Conservation (phyloP, 73 alveolate species). For the Stentor roeselii region DNA sequence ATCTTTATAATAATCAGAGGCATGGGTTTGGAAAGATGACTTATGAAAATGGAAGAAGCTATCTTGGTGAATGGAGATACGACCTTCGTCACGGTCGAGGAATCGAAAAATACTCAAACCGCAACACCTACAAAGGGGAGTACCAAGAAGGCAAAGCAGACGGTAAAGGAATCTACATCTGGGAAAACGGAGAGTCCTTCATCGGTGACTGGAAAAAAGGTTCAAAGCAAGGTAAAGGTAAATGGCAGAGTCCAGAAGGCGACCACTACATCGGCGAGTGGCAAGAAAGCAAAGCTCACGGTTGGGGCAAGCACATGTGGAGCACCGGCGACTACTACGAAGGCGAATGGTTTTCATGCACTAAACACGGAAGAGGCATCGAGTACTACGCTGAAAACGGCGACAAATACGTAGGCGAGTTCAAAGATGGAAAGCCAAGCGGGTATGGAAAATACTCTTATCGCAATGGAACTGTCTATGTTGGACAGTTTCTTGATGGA, state of each 20-base stretch:
- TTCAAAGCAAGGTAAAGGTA: constrained; percentile 55
- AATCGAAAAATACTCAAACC: constrained; percentile 61
- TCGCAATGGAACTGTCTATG: constrained; percentile 31
- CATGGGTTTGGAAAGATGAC: constrained; percentile 73
- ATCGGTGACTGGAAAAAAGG: constrained; percentile 68
- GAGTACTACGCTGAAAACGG: constrained; percentile 63
- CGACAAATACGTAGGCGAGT: constrained; percentile 68
- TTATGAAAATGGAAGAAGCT: constrained; percentile 70
- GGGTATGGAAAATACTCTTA: constrained; percentile 71
- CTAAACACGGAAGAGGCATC: constrained; percentile 53
- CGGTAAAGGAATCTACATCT: constrained; percentile 79
- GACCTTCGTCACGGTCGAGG: constrained; percentile 79
- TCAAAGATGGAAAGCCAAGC: constrained; percentile 67
- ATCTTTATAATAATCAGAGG: constrained; percentile 51
- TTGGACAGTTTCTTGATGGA: constrained; percentile 43
- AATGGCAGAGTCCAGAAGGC: constrained; percentile 52
- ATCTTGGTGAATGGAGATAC: constrained; percentile 67
- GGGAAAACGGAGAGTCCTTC: constrained; percentile 71
- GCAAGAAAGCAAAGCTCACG: constrained; percentile 77
- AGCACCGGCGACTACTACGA: constrained; percentile 86
- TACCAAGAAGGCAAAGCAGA: constrained; percentile 70
- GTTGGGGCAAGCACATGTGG: constrained; percentile 89
- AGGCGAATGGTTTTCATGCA: constrained; percentile 66
- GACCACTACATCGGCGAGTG: constrained; percentile 79
- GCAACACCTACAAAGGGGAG: constrained; percentile 73